Percentiles rank a stretch among this genome's conserved stretches.
phyloP scores from a whole-genome alignment of 495 filamentous ascomycete species.

The Alectoria sarmentosa region DNA sequence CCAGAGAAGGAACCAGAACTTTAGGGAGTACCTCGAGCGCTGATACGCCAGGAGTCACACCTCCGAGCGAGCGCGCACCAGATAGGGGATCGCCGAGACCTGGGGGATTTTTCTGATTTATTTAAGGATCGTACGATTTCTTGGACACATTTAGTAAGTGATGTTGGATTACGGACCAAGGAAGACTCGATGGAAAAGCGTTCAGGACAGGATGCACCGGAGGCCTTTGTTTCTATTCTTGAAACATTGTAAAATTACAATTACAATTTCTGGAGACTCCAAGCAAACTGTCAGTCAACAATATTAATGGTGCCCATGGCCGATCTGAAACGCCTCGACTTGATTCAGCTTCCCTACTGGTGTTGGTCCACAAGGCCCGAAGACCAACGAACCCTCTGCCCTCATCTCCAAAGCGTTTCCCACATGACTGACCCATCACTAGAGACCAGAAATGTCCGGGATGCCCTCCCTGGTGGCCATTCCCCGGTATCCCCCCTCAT shows the following conservation, averaged over 20 bases:
- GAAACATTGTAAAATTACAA: neutral
- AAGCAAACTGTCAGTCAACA: neutral
- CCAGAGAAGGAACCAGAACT: neutral
- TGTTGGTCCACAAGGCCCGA: neutral
- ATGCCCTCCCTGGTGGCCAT: too few species aligned
- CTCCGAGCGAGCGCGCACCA: constrained; percentile 1
- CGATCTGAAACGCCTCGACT: too few species aligned
- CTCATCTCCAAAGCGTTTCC: neutral
- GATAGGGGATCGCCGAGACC: neutral
- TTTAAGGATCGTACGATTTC: neutral
- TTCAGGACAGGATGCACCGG: neutral
- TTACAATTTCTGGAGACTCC: neutral
- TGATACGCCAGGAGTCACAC: neutral
- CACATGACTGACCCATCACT: neutral
- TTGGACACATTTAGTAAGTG: neutral
- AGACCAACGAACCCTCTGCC: neutral
- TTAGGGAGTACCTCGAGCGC: constrained; percentile 3
- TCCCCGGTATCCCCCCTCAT: too few species aligned
- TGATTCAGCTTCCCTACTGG: too few species aligned
- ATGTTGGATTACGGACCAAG: neutral
- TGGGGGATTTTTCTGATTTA: constrained; percentile 8
- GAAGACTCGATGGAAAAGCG: neutral
- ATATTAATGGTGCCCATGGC: neutral
- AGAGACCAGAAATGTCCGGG: too few species aligned
- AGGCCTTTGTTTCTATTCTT: too few species aligned